Evolutionary conservation across 2,329 filamentous ascomycete species (phyloP).

Genomic region (Bipolaris bicolor): DNA sequence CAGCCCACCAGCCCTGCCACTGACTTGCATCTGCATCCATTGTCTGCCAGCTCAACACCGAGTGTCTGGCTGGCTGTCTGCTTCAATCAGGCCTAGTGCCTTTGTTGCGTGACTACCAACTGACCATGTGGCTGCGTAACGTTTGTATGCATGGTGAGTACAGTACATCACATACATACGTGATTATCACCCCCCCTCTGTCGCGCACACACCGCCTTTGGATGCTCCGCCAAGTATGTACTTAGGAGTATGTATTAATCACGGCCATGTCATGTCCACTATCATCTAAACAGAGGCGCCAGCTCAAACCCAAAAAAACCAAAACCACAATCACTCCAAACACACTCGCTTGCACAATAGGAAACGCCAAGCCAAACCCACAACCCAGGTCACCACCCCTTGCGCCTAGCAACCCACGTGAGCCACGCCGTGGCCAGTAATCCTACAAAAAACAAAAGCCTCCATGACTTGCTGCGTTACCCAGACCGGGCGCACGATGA

Average conservation of each 20-base stretch:
- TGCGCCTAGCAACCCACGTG: slow-evolving; percentile 4
- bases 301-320: background rate
- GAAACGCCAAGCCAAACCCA: background rate
- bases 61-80: background rate
- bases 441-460: background rate
- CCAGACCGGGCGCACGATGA: slow-evolving; percentile 11
- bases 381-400: background rate
- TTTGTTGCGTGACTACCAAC: too few species aligned
- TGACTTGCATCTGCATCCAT: background rate
- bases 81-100: background rate
- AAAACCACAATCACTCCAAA: background rate
- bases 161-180: too few species aligned
- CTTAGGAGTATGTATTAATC: too few species aligned
- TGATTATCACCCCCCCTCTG: too few species aligned
- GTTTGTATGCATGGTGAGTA: too few species aligned
- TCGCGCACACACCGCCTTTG: too few species aligned
- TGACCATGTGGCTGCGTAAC: too few species aligned
- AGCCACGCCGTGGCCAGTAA: slow-evolving; percentile 1
- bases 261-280: too few species aligned
- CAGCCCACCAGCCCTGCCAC: slow-evolving; percentile 14
- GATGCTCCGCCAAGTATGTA: too few species aligned
- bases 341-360: background rate
- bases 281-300: too few species aligned
- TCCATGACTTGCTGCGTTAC: slow-evolving; percentile 2
- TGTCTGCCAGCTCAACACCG: slow-evolving; percentile 14